Evolutionary conservation across 176 grass and related monocot genomes (phyloP).

Genomic region (maize (Zea mays)): Zm-B73-REFERENCE-NAM-5.0 NC_050101.1:92341501-92342000

Average conservation of each 20-base stretch:
- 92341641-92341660: constrained; percentile 93
- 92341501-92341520: constrained; percentile 91
- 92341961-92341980: constrained; percentile 4
- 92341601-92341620: constrained; percentile 75
- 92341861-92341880: background rate
- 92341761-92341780: constrained; percentile 91
- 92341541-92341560: constrained; percentile 70
- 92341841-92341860: constrained; percentile 8
- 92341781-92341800: constrained; percentile 72
- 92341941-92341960: background rate
- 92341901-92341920: constrained; percentile 5
- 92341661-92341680: constrained; percentile 92
- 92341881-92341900: background rate
- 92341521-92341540: constrained; percentile 86
- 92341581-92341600: constrained; percentile 95
- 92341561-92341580: constrained; percentile 94
- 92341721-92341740: constrained; percentile 72
- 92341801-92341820: constrained; percentile 2
- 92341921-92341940: background rate
- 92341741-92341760: constrained; percentile 93
- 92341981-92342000: constrained; percentile 27
- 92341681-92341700: constrained; percentile 75
- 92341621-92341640: constrained; percentile 93
- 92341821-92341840: constrained; percentile 19
- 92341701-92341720: constrained; percentile 86